phyloP scores from a whole-genome alignment of 192 early-diverging fungal species.

The Rhizophagus sp. region DNA sequence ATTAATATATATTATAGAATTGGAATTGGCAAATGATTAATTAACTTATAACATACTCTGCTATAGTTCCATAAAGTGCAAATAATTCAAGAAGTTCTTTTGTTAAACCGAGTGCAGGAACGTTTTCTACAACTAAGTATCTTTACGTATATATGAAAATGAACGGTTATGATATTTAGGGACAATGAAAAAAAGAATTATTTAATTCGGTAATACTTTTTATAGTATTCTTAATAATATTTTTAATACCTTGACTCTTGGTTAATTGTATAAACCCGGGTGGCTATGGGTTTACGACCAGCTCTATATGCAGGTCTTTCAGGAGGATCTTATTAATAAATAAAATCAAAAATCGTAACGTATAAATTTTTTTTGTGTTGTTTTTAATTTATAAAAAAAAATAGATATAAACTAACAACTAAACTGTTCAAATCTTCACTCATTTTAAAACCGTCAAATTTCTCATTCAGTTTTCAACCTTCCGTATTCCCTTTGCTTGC shows the following conservation, averaged over 20 bases:
- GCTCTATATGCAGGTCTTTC: conserved; percentile 32
- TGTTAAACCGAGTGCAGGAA: conserved; percentile 23
- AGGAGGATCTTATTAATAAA: neutral
- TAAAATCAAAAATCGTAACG: no score
- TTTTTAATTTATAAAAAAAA: neutral
- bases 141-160: conserved; percentile 1
- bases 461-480: no score
- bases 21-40: no score
- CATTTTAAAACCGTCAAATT: neutral
- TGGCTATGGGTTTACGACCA: conserved; percentile 33
- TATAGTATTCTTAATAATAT: neutral
- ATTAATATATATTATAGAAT: neutral
- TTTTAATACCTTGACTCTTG: conserved; percentile 26
- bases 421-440: neutral
- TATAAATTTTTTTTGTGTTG: no score
- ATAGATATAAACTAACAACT: neutral
- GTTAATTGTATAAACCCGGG: conserved; percentile 32
- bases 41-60: conserved; percentile 24
- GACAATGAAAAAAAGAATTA: no score
- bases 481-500: no score
- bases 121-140: conserved; percentile 34
- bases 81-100: conserved; percentile 30
- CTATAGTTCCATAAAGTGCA: conserved; percentile 31
- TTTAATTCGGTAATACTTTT: no score
- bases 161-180: no score